phyloP scores from a whole-genome alignment of 768 basidiomycete species.

The Russula earlei region DNA sequence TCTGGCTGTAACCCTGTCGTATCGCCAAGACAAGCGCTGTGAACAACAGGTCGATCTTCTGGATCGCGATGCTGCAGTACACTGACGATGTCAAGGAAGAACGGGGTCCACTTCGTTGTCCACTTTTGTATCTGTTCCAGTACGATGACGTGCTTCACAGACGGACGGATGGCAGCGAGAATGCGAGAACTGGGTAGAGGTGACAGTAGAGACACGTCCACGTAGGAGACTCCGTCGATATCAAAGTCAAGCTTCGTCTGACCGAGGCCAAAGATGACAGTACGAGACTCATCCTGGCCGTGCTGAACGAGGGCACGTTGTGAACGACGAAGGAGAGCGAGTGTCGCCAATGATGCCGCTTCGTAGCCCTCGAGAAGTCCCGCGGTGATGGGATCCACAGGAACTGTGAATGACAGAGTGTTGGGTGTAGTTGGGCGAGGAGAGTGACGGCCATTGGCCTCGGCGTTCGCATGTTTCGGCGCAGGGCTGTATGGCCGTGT shows the following conservation, averaged over 20 bases:
- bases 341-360: conserved; percentile 54
- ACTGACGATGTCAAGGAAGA: conserved; percentile 74
- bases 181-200: conserved; percentile 56
- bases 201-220: conserved; percentile 56
- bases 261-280: conserved; percentile 66
- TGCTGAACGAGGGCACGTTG: conserved; percentile 43
- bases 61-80: conserved; percentile 54
- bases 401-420: conserved; percentile 14
- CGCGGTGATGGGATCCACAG: conserved; percentile 21
- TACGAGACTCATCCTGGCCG: conserved; percentile 50
- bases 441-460: conserved; percentile 24
- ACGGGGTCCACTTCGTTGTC: conserved; percentile 78
- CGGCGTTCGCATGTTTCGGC: conserved; percentile 25
- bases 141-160: conserved; percentile 61
- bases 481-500: conserved; percentile 6
- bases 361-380: conserved; percentile 53
- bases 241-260: conserved; percentile 32
- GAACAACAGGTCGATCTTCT: conserved; percentile 43
- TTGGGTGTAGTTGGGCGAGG: conserved; percentile 17
- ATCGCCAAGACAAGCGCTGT: conserved; percentile 55
- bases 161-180: conserved; percentile 47
- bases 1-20: conserved; percentile 29
- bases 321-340: conserved; percentile 51
- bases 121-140: conserved; percentile 73
- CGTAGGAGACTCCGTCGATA: conserved; percentile 52